Evolutionary conservation across 257 asterid genomes (phyloP).

Genomic region (Handroanthus guayacan): DNA sequence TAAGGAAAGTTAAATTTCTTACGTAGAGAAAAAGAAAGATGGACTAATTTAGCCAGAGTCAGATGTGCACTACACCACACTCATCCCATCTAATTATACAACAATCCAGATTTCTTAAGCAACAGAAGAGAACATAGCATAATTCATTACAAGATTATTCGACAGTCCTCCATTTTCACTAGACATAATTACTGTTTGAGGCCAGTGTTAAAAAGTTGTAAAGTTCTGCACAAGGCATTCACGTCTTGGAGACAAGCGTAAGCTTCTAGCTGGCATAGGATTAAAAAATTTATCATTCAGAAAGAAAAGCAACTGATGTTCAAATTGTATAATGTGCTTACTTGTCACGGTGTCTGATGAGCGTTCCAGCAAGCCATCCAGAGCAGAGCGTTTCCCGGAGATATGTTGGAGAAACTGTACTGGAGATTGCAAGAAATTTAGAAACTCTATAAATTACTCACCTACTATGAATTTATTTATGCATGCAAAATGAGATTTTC

Average conservation of each 20-base stretch:
- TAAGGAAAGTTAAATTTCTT: conserved; percentile 16
- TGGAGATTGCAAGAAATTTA: conserved; percentile 53
- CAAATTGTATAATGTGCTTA: conserved; percentile 43
- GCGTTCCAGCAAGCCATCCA: conserved; percentile 88
- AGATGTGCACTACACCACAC: conserved; percentile 1
- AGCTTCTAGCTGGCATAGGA: background rate
- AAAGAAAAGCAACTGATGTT: background rate
- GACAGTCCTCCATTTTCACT: conserved; percentile 2
- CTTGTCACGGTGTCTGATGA: conserved; percentile 78
- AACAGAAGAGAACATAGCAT: conserved; percentile 1
- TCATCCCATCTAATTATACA: background rate
- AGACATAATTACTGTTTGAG: background rate
- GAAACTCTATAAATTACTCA: conserved; percentile 31
- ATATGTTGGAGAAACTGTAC: conserved; percentile 93
- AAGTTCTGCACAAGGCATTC: background rate
- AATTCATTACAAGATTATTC: background rate
- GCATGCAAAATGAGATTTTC: conserved; percentile 12
- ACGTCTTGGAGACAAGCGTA: background rate
- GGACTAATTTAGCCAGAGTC: conserved; percentile 4
- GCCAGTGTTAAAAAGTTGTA: background rate
- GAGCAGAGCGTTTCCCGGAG: conserved; percentile 88
- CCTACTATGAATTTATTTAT: background rate
- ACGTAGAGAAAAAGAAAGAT: conserved; percentile 1
- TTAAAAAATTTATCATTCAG: background rate
- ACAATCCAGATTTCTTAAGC: conserved; percentile 11